These are phyloP conservation scores for Mycena vulgaris DNA, from an alignment of 768 basidiomycete species.

Conservation along the genomic window DNA sequence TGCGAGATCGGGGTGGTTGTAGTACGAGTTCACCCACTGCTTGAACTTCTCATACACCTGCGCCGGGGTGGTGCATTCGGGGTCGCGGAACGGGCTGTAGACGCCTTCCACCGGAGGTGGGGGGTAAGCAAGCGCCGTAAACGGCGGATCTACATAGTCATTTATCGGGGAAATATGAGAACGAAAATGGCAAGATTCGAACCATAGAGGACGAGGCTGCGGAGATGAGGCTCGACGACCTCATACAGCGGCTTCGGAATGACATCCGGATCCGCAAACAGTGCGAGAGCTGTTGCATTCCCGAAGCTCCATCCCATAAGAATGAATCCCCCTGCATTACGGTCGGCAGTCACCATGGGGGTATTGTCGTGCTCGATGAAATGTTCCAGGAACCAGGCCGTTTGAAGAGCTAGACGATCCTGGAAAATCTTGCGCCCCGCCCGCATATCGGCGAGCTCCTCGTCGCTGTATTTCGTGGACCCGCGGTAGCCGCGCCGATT, in stretches of 20 bases:
- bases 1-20: conserved; percentile 38
- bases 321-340: conserved; percentile 51
- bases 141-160: conserved; percentile 9
- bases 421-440: conserved; percentile 46
- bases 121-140: not conserved
- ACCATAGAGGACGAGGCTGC: conserved; percentile 53
- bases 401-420: conserved; percentile 45
- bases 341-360: conserved; percentile 45
- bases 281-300: conserved; percentile 43
- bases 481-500: conserved; percentile 55
- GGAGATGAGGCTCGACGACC: conserved; percentile 49
- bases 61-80: conserved; percentile 13
- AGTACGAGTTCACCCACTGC: conserved; percentile 48
- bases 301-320: conserved; percentile 60
- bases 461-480: conserved; percentile 50
- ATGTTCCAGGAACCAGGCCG: conserved; percentile 48
- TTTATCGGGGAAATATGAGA: no score
- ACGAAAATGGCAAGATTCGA: no score
- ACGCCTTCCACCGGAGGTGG: not conserved
- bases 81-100: not conserved
- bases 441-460: conserved; percentile 49
- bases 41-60: conserved; percentile 43
- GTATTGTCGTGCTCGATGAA: conserved; percentile 47
- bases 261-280: conserved; percentile 46
- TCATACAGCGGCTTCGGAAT: conserved; percentile 42